phyloP scores from a whole-genome alignment of 768 basidiomycete species.

The Termitomyces sp. region DNA sequence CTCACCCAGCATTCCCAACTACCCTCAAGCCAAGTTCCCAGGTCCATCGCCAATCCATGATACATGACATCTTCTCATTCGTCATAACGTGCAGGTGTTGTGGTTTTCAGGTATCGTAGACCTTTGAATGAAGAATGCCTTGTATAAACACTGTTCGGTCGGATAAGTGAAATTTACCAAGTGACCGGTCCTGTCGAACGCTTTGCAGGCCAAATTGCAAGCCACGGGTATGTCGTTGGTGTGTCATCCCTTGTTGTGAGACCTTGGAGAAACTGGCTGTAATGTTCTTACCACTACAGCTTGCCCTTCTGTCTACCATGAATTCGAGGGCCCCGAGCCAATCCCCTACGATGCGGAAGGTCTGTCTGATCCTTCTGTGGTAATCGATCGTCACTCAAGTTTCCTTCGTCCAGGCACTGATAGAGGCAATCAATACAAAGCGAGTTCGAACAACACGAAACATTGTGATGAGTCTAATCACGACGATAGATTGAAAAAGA shows the following conservation, averaged over 20 bases:
- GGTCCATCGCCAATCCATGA: slow-evolving; percentile 35
- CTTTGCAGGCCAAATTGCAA: slow-evolving; percentile 84
- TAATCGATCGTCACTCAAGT: not conserved
- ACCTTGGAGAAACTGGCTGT: not conserved
- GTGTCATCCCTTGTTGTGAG: slow-evolving; percentile 18
- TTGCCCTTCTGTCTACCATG: slow-evolving; percentile 85
- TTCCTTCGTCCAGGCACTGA: slow-evolving; percentile 58
- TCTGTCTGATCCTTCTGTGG: slow-evolving; percentile 17
- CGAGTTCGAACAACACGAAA: slow-evolving; percentile 14
- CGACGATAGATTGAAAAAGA: slow-evolving; percentile 78
- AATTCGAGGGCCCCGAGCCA: slow-evolving; percentile 85
- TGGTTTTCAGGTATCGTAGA: slow-evolving; percentile 66
- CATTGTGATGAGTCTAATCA: not conserved
- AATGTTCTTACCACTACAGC: slow-evolving; percentile 37
- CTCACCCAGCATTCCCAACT: slow-evolving; percentile 72
- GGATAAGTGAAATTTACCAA: slow-evolving; percentile 85
- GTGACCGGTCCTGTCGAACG: slow-evolving; percentile 97
- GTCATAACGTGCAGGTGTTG: slow-evolving; percentile 51
- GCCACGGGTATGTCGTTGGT: slow-evolving; percentile 84
- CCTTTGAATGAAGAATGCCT: not conserved
- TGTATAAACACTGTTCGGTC: not conserved
- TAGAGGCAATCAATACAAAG: slow-evolving; percentile 92
- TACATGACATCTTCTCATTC: not conserved
- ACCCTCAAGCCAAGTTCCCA: slow-evolving; percentile 90
- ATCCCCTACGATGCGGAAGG: slow-evolving; percentile 89